Conservation (phyloP, 2,329 filamentous ascomycete species). For the Pseudopithomyces maydicus region DNA sequence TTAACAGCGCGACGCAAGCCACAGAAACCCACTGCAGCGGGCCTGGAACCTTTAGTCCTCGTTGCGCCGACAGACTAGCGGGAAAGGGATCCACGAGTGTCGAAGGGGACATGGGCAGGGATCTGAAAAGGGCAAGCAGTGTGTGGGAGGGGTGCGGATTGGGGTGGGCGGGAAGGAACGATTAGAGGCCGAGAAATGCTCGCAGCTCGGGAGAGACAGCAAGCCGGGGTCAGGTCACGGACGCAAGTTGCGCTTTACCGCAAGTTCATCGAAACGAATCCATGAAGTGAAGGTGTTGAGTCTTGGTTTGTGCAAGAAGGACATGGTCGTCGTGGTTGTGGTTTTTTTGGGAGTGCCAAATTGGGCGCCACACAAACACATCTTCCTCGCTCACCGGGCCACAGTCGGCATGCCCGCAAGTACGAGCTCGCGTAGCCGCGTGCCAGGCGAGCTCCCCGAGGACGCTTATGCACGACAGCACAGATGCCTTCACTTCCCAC, state of each 20-base stretch:
- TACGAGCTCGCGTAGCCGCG: slow-evolving; percentile 5
- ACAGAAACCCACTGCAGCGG: slow-evolving; percentile 23
- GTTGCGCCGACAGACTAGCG: not conserved
- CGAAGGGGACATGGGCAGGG: not conserved
- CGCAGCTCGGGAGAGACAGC: not conserved
- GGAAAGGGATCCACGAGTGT: slow-evolving; percentile 6
- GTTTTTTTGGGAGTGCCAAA: not conserved
- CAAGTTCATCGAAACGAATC: not conserved
- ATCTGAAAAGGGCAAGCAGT: slow-evolving; percentile 10
- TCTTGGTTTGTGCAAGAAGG: not conserved
- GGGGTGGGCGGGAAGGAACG: not conserved
- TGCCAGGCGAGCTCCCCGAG: slow-evolving; percentile 11
- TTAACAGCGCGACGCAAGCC: slow-evolving; percentile 31
- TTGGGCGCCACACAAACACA: not conserved
- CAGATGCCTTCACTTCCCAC: not conserved
- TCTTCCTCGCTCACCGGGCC: slow-evolving; percentile 4
- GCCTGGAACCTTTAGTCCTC: slow-evolving; percentile 22
- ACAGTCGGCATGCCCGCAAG: slow-evolving; percentile 6
- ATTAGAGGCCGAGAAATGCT: not conserved
- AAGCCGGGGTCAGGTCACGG: not conserved
- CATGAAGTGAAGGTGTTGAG: not conserved
- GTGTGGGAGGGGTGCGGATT: not conserved
- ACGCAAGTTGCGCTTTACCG: not conserved
- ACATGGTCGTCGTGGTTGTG: not conserved
- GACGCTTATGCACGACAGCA: slow-evolving; percentile 22